Percentiles rank a stretch among this genome's conserved stretches.
phyloP scores from a whole-genome alignment of 306 rosid species.

The Glycyrrhiza uralensis region DNA sequence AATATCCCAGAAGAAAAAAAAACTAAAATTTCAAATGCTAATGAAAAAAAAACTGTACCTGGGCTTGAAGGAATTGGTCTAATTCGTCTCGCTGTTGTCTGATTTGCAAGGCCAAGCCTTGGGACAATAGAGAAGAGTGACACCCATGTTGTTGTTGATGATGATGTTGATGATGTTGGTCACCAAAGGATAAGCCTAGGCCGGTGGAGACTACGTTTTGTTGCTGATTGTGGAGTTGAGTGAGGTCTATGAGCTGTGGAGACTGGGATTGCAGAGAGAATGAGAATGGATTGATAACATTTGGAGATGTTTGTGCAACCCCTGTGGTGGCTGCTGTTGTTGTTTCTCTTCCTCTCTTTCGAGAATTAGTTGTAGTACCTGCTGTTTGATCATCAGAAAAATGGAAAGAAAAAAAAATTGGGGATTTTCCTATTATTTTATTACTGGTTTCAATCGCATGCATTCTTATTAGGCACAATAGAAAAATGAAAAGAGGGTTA shows the following conservation, averaged over 20 bases:
- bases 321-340: constrained; percentile 27
- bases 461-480: not conserved
- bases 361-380: constrained; percentile 31
- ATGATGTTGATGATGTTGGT: constrained; percentile 44
- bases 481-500: not conserved
- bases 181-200: constrained; percentile 67
- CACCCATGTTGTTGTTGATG: constrained; percentile 33
- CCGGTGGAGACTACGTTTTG: constrained; percentile 91
- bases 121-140: constrained; percentile 51
- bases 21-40: not conserved
- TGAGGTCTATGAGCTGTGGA: constrained; percentile 70
- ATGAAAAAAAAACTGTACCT: constrained; percentile 43
- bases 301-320: constrained; percentile 24
- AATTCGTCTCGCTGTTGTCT: constrained; percentile 74
- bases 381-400: constrained; percentile 23
- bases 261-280: constrained; percentile 51
- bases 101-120: constrained; percentile 59
- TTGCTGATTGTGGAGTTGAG: constrained; percentile 77
- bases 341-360: constrained; percentile 83
- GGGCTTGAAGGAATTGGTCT: constrained; percentile 65
- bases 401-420: not conserved
- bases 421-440: too few species aligned
- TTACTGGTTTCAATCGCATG: not conserved
- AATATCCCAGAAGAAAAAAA: not conserved
- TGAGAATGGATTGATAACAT: constrained; percentile 41